These are phyloP conservation scores for Plantago elongata DNA, from an alignment of 257 asterid species.

Conservation along the genomic window DNA sequence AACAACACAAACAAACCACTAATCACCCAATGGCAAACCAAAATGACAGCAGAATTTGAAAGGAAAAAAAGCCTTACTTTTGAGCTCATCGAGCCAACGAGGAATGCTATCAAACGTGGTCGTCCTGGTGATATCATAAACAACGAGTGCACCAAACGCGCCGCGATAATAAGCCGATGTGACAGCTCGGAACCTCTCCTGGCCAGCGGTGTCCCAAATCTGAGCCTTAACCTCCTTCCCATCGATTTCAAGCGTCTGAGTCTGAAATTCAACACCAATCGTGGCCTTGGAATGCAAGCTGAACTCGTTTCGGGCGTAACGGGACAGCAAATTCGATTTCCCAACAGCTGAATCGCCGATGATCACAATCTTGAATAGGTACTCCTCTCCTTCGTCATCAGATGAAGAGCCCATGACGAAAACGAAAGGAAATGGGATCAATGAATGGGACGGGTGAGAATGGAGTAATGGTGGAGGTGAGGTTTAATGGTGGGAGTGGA, in stretches of 20 bases:
- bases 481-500: too few species aligned
- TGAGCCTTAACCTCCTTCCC: slow-evolving; percentile 68
- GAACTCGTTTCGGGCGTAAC: slow-evolving; percentile 43
- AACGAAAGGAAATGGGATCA: too few species aligned
- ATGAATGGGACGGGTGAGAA: too few species aligned
- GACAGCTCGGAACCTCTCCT: slow-evolving; percentile 68
- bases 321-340: slow-evolving; percentile 9
- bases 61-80: slow-evolving; percentile 32
- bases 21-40: neutral
- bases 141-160: slow-evolving; percentile 67
- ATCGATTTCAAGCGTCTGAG: slow-evolving; percentile 58
- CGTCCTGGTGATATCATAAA: slow-evolving; percentile 52
- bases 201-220: slow-evolving; percentile 82
- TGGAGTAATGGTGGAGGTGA: too few species aligned
- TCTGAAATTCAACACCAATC: slow-evolving; percentile 73
- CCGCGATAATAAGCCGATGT: slow-evolving; percentile 77
- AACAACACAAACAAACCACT: neutral
- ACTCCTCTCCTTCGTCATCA: neutral
- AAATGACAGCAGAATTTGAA: too few species aligned
- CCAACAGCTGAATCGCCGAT: slow-evolving; percentile 13
- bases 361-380: slow-evolving; percentile 7
- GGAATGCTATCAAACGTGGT: slow-evolving; percentile 50
- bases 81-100: slow-evolving; percentile 69
- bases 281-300: slow-evolving; percentile 70
- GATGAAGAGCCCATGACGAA: too few species aligned